Conservation (phyloP, 805 yeast genomes). For the Candida pini region DNA sequence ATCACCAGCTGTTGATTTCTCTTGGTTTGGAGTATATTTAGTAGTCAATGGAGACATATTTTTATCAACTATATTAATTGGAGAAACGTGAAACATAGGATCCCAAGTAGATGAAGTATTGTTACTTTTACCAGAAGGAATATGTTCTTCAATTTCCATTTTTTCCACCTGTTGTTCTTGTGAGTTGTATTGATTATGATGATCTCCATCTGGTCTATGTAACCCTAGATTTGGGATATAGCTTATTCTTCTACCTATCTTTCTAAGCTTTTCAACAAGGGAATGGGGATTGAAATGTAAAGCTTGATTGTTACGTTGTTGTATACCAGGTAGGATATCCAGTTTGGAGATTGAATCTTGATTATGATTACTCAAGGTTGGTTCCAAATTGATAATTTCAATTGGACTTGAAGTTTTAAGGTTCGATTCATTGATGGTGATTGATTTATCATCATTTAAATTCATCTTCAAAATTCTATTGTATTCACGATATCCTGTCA, state of each 20-base stretch:
- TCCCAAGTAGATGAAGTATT: slow-evolving; percentile 4
- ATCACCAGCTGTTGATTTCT: not conserved
- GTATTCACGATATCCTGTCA: not conserved
- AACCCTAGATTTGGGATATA: too few species aligned
- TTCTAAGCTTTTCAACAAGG: not conserved
- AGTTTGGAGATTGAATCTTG: too few species aligned
- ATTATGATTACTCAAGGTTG: too few species aligned
- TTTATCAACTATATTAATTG: slow-evolving; percentile 14
- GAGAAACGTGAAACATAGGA: slow-evolving; percentile 11
- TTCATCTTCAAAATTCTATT: not conserved
- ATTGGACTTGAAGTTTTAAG: too few species aligned
- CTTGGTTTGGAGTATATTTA: too few species aligned
- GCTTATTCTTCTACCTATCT: not conserved
- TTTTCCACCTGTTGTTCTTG: not conserved
- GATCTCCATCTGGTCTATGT: not conserved
- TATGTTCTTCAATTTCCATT: not conserved
- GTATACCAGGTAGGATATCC: too few species aligned
- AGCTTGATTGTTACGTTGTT: too few species aligned
- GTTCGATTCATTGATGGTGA: too few species aligned
- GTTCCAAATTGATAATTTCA: too few species aligned
- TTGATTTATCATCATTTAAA: too few species aligned
- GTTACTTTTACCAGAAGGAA: not conserved
- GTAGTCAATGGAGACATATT: slow-evolving; percentile 8
- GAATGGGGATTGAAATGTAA: not conserved
- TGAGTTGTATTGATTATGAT: not conserved